phyloP scores from a whole-genome alignment of 305 asterid genomes.

The Fraxinus latifolia region DNA sequence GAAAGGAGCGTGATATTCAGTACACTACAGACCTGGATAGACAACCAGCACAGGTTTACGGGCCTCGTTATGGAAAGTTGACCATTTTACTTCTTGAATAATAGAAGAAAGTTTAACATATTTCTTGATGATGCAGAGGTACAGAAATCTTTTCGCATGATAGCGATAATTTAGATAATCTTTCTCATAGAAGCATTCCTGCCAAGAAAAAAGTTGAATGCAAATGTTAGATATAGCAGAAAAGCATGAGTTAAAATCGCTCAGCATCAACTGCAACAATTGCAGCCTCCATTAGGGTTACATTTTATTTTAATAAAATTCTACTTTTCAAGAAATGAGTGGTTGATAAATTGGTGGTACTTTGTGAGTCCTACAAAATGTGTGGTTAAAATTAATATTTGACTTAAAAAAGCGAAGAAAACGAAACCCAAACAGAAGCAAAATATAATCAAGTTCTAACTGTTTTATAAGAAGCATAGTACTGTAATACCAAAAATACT shows the following conservation, averaged over 20 bases:
- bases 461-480: background rate
- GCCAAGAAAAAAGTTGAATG: conserved; percentile 27
- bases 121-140: conserved; percentile 78
- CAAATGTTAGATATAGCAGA: conserved; percentile 4
- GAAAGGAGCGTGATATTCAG: background rate
- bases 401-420: background rate
- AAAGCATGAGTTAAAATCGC: conserved; percentile 14
- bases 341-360: background rate
- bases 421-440: background rate
- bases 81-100: conserved; percentile 63
- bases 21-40: conserved; percentile 63
- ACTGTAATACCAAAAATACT: background rate
- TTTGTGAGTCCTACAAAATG: background rate
- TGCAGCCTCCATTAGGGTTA: background rate
- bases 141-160: conserved; percentile 89
- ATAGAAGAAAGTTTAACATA: conserved; percentile 48
- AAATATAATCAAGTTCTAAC: background rate
- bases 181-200: conserved; percentile 94
- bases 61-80: conserved; percentile 81
- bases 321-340: background rate
- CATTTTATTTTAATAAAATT: background rate
- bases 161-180: conserved; percentile 91
- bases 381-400: background rate
- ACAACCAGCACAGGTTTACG: conserved; percentile 82
- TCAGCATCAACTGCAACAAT: background rate